Conservation (phyloP, 305 asterid species). For the Fraxinus nigra region DNA sequence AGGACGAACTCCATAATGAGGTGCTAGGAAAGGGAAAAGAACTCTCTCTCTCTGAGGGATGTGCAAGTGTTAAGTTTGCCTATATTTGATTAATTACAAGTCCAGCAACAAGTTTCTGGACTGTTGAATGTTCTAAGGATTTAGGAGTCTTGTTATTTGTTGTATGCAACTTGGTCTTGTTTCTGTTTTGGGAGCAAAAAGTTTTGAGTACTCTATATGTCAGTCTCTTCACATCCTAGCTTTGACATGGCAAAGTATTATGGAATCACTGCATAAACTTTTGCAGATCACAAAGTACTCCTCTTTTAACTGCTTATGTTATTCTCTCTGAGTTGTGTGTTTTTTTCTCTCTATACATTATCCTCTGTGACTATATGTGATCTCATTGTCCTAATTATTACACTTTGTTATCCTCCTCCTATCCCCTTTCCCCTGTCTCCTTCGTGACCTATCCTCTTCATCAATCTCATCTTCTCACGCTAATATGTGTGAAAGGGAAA, state of each 20-base stretch:
- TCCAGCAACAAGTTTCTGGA: background rate
- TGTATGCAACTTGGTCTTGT: background rate
- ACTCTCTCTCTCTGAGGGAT: background rate
- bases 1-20: slow-evolving; percentile 3
- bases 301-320: background rate
- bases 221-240: slow-evolving; percentile 4
- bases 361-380: background rate
- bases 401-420: background rate
- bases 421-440: background rate
- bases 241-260: background rate
- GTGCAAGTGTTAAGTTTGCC: slow-evolving; percentile 1
- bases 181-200: slow-evolving; percentile 1
- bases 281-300: background rate
- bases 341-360: background rate
- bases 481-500: background rate
- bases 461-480: slow-evolving; percentile 19
- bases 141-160: slow-evolving; percentile 3
- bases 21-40: background rate
- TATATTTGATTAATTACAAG: background rate
- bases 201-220: background rate
- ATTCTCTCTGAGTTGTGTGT: background rate
- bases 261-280: background rate
- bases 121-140: background rate
- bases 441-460: background rate
- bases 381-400: background rate